Evolutionary conservation across 2,329 filamentous ascomycete genomes (phyloP).

Genomic region (Bipolaris victoriae): DNA sequence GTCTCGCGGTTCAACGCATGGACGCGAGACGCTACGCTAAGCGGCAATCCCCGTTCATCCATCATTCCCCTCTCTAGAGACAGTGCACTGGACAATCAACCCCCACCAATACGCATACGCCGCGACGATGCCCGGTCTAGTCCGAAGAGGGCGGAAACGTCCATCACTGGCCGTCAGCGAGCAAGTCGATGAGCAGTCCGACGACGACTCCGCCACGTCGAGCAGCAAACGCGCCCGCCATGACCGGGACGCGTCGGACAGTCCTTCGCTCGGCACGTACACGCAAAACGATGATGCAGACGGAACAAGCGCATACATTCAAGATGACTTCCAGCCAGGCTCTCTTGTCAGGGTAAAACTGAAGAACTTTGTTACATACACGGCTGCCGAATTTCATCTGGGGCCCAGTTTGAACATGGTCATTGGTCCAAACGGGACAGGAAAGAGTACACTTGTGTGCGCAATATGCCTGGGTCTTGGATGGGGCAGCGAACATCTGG

Average conservation of each 20-base stretch:
- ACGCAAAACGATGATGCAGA: slow-evolving; percentile 9
- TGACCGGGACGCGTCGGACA: slow-evolving; percentile 38
- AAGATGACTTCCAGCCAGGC: slow-evolving; percentile 64
- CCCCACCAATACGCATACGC: neutral
- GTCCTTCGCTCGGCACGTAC: slow-evolving; percentile 7
- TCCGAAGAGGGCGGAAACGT: slow-evolving; percentile 34
- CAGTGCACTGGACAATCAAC: neutral
- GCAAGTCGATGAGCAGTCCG: slow-evolving; percentile 28
- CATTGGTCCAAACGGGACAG: slow-evolving; percentile 97
- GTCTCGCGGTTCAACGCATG: slow-evolving; percentile 3
- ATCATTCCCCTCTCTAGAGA: slow-evolving; percentile 3
- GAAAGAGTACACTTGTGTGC: slow-evolving; percentile 96
- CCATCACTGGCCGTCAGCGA: slow-evolving; percentile 26
- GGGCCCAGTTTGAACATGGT: slow-evolving; percentile 97
- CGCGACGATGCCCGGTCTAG: slow-evolving; percentile 37
- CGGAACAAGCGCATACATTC: slow-evolving; percentile 7
- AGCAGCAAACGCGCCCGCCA: slow-evolving; percentile 44
- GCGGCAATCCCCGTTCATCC: slow-evolving; percentile 1
- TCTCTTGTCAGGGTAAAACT: slow-evolving; percentile 88
- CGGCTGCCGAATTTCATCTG: slow-evolving; percentile 85
- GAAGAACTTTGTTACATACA: slow-evolving; percentile 93
- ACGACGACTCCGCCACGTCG: slow-evolving; percentile 30
- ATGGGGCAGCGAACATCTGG: slow-evolving; percentile 74
- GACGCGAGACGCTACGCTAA: slow-evolving; percentile 10
- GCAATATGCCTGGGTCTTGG: slow-evolving; percentile 94